Evolutionary conservation across 768 basidiomycete species (phyloP), one percentile per base, ranked within the genome.

Genomic region (Pholiota microspora): DNA sequence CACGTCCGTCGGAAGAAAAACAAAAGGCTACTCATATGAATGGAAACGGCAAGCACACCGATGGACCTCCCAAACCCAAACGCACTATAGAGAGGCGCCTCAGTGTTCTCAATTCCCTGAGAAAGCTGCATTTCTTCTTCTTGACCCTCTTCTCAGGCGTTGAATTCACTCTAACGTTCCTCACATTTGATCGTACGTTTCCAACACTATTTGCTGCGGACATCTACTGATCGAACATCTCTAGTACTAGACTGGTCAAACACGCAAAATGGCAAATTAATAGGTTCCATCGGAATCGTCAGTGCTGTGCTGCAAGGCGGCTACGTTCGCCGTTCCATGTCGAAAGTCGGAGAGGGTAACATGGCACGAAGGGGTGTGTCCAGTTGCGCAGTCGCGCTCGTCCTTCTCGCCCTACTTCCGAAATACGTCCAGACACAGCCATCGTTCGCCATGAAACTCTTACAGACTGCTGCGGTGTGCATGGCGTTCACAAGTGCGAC

Each of bases 151-250:
- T 99, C 71, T 95, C 95, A 1, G 96, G 95, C 10, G 83, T 97
- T 47, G 96, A 99, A 67, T 98, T 98, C 70, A 99, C 96, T 0
- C 77, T 99, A 18, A 96, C 94, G 0, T 98, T 98, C 78, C 75
- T 98, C 45, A 97, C 90, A 2, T 94, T 92, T 63, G 91, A 93
- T 67, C 70, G 92, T 89, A 72, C 69, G 86, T 78, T 15, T 8
- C 57, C 53, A 57, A 9, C 55, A 5, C 50, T 13, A 47, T 15
- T 23, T 54, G 3, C 6, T 16, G 34, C 42, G n/a, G 7, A 42
- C 29, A 10, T 15, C 27, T 24, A 25, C 24, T 31, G 25, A 59
- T 29, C 29, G 25, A 23, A 34, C 24, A 40, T 53, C 16, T 18
- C 36, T 66, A 94, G 91, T 94, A 45, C 82, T 94, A 45, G 90